Evolutionary conservation across 1,284 basidiomycete species (phyloP), one percentile per base, ranked within the genome.

Genomic region (Hypsizygus ulmarius): DNA sequence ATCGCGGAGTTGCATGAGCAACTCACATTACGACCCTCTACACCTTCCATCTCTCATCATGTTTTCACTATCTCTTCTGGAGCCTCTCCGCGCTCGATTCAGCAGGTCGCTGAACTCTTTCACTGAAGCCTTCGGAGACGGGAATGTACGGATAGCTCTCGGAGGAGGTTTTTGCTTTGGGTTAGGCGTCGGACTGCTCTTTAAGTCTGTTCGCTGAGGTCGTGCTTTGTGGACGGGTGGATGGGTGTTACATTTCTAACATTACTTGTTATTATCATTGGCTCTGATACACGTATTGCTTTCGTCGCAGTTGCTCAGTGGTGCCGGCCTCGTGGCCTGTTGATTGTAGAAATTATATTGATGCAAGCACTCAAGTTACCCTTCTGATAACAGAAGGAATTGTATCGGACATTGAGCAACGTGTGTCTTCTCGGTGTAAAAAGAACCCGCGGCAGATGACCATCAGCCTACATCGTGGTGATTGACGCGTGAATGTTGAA

Each of bases 41-140:
- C 70, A 74, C 54, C 51, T 75, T 25, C 71, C 72, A 10, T 73
- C 72, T 2, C 52, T 75, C 11, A 18, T 74, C 10, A 39, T 68
- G 25, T 68, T 71, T 40, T 69, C 71, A 1, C 40, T 70, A 8
- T 72, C 71, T 3, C 63, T 74, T 12, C 55, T 73, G 6, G 64
- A 60, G 1, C 70, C 69, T 1, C 52, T 73, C 19, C 62, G 59
- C 11, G 51, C 49, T 6, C 55, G 64, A 15, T 29, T 72, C 3
- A 48, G 51, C 12, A 58, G 54, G 34, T 57, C 61, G 14, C 18
- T 69, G 12, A 45, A 55, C 12, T 54, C 54, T 5, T 41, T 60
- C 10, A 33, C 55, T 19, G 59, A 60, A 5, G 50, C 55, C 8
- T 43, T 64, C n/a, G 53, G 55, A 15, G 63, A 66, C 32, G 47